Evolutionary conservation across 73 alveolate genomes (phyloP).

Genomic region (Paramecium bursaria): DNA sequence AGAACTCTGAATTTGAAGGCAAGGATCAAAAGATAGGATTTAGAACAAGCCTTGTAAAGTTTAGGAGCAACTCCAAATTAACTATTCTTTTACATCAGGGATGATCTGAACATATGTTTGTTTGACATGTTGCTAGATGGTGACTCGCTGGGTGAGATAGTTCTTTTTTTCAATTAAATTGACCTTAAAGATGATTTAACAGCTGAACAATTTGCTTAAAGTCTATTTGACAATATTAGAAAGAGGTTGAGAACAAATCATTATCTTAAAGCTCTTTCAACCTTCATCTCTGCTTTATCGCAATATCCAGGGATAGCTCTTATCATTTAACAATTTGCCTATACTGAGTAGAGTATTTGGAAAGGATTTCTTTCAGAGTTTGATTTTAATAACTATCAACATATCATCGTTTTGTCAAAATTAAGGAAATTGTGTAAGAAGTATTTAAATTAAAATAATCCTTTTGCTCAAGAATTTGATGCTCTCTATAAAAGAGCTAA

Average conservation of each 20-base stretch:
- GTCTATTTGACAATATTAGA: slow-evolving; percentile 41
- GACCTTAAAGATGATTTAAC: background rate
- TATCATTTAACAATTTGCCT: slow-evolving; percentile 28
- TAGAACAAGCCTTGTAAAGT: slow-evolving; percentile 6
- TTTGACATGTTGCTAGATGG: slow-evolving; percentile 26
- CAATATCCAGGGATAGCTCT: slow-evolving; percentile 23
- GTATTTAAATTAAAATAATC: background rate
- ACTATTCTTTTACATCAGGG: background rate
- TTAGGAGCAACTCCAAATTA: slow-evolving; percentile 7
- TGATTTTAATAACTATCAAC: slow-evolving; percentile 18
- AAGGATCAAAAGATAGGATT: slow-evolving; percentile 10
- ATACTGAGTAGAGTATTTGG: background rate
- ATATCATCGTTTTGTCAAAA: slow-evolving; percentile 50
- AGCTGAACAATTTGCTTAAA: slow-evolving; percentile 20
- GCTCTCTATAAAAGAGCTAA: background rate
- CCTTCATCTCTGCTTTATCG: background rate
- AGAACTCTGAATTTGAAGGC: background rate
- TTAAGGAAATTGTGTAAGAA: slow-evolving; percentile 11
- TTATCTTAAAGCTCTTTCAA: slow-evolving; percentile 35
- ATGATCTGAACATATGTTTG: slow-evolving; percentile 53
- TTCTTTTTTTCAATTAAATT: slow-evolving; percentile 19
- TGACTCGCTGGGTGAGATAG: slow-evolving; percentile 26
- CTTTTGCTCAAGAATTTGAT: slow-evolving; percentile 30
- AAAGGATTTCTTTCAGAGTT: slow-evolving; percentile 20
- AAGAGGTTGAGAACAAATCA: slow-evolving; percentile 34